A percentile compares a stretch with the other conserved stretches of the same genome.
Conservation (phyloP, 2,329 filamentous ascomycete genomes). For the Colletotrichum nymphaeae region DNA sequence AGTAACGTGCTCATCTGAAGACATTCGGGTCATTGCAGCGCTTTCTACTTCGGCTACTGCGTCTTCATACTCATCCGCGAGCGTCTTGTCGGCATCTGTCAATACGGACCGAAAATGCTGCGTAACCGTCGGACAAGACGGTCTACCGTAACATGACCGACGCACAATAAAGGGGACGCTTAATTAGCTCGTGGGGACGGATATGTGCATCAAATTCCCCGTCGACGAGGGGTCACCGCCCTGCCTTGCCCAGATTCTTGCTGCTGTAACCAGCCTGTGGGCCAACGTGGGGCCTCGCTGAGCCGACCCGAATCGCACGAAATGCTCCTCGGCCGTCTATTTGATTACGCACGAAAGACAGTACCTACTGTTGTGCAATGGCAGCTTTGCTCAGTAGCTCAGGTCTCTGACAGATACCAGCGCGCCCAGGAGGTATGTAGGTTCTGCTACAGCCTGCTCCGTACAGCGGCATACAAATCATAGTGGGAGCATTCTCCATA, state of each 20-base stretch:
- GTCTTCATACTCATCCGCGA: neutral
- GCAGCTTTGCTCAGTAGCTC: neutral
- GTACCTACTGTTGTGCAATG: neutral
- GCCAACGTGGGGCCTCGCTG: neutral
- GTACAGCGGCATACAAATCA: neutral
- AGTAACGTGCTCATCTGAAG: neutral
- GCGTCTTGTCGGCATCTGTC: neutral
- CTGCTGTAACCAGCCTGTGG: conserved; percentile 17
- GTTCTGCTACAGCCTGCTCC: too few relatives aligned
- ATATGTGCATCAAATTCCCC: conserved; percentile 35
- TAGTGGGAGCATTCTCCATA: neutral
- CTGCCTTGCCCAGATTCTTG: conserved; percentile 16
- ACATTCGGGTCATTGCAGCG: neutral
- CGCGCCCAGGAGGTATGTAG: neutral
- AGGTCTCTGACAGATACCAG: neutral
- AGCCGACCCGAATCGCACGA: conserved; percentile 16
- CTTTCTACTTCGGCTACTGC: neutral
- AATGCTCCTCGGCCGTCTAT: neutral
- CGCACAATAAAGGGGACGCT: conserved; percentile 32
- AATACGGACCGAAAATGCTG: neutral
- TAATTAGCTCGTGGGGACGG: conserved; percentile 35
- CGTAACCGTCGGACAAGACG: conserved; percentile 16
- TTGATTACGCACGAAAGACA: neutral
- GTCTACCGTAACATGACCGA: conserved; percentile 16
- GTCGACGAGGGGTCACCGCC: conserved; percentile 27